phyloP scores from a whole-genome alignment of 441 rosid genomes.

The Aquilaria agallochum region DNA sequence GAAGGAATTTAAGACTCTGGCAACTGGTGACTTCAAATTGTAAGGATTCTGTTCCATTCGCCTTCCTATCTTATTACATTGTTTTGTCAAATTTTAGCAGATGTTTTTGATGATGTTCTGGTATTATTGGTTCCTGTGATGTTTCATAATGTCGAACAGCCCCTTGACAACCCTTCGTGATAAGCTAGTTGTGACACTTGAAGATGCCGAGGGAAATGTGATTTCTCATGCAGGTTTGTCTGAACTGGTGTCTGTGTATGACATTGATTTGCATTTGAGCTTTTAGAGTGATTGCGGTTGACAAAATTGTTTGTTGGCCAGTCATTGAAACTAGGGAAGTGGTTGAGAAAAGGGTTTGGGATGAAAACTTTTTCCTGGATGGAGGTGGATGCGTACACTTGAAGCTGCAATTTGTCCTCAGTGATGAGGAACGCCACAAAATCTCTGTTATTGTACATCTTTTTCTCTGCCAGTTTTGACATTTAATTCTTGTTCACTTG shows the following conservation, averaged over 20 bases:
- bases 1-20: constrained; percentile 51
- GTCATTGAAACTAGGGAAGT: constrained; percentile 73
- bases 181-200: constrained; percentile 53
- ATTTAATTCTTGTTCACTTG: too few relatives aligned
- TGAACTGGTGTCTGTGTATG: not conserved
- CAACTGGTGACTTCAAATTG: constrained; percentile 81
- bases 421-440: constrained; percentile 70
- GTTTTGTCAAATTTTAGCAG: too few relatives aligned
- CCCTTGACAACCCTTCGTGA: constrained; percentile 74
- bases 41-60: constrained; percentile 25
- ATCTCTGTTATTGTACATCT: constrained; percentile 29
- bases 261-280: constrained; percentile 2
- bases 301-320: constrained; percentile 25
- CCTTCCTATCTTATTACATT: not conserved
- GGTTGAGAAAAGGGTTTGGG: constrained; percentile 79
- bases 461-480: too few relatives aligned
- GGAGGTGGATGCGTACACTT: constrained; percentile 70
- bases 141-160: constrained; percentile 38
- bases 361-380: constrained; percentile 55
- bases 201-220: constrained; percentile 59
- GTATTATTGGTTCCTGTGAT: not conserved
- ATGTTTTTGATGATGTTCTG: too few relatives aligned
- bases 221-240: constrained; percentile 51
- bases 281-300: constrained; percentile 12
- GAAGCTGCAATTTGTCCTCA: constrained; percentile 82